Evolutionary conservation across 2,329 filamentous ascomycete species (phyloP).

Genomic region (Colletotrichum sp.): DNA sequence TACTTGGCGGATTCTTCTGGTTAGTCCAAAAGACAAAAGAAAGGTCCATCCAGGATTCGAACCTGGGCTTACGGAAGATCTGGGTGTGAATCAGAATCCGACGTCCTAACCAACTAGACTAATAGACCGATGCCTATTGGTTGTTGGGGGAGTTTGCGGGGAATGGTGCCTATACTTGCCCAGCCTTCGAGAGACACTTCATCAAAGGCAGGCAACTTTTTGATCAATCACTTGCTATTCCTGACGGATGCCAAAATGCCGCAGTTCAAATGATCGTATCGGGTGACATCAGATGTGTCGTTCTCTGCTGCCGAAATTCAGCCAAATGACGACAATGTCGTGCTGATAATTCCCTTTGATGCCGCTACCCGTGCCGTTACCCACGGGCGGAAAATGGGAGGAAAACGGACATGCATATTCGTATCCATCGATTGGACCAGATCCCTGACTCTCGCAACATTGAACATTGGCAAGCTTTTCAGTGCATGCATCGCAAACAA

Average conservation of each 20-base stretch:
- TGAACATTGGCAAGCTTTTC: conserved; percentile 14
- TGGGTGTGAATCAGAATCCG: conserved; percentile 16
- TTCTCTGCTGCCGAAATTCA: neutral
- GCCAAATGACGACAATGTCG: neutral
- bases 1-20: neutral
- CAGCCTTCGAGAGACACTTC: neutral
- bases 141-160: no score
- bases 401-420: neutral
- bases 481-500: neutral
- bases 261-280: neutral
- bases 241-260: neutral
- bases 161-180: no score
- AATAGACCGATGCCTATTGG: neutral
- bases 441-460: neutral
- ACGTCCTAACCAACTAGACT: conserved; percentile 24
- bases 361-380: neutral
- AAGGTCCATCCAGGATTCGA: conserved; percentile 23
- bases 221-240: neutral
- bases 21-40: neutral
- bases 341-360: neutral
- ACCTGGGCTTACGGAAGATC: conserved; percentile 20
- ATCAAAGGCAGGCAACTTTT: neutral
- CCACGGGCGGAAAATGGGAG: neutral
- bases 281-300: neutral
- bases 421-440: neutral